phyloP scores from a whole-genome alignment of 1,139 yeast species.

The Protomyces macrosporus region DNA sequence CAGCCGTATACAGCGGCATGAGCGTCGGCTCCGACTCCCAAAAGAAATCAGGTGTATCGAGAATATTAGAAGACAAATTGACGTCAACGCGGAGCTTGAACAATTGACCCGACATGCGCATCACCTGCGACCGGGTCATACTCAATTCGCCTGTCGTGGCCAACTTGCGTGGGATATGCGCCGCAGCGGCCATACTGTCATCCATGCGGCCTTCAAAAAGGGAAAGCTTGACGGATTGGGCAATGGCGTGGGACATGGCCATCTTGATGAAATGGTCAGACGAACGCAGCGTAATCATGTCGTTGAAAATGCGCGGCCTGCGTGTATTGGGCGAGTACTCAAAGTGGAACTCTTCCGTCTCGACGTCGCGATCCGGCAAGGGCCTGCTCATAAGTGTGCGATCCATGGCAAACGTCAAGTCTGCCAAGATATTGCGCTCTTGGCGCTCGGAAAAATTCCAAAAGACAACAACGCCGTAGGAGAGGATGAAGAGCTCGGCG shows the following conservation, averaged over 20 bases:
- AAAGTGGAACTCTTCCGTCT: conserved; percentile 90
- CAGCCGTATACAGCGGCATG: conserved; percentile 84
- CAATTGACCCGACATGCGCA: conserved; percentile 81
- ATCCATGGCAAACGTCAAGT: conserved; percentile 69
- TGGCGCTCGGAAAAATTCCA: conserved; percentile 94
- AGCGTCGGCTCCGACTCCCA: conserved; percentile 96
- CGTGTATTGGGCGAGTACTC: conserved; percentile 76
- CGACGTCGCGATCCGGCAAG: conserved; percentile 81
- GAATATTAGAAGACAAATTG: conserved; percentile 77
- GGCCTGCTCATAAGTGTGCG: conserved; percentile 58
- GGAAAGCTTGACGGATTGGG: conserved; percentile 88
- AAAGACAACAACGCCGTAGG: conserved; percentile 90
- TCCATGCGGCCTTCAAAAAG: conserved; percentile 90
- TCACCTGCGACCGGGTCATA: conserved; percentile 61
- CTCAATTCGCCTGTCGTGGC: conserved; percentile 88
- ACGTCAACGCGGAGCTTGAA: conserved; percentile 91
- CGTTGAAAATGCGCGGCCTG: conserved; percentile 87
- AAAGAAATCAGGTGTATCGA: conserved; percentile 92
- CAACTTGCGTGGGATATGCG: conserved; percentile 77
- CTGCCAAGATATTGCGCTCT: conserved; percentile 89
- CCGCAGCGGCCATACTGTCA: conserved; percentile 61
- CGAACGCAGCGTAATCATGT: conserved; percentile 81
- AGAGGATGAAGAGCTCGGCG: conserved; percentile 59
- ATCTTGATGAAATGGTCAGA: conserved; percentile 89
- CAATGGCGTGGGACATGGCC: conserved; percentile 93